phyloP scores from a whole-genome alignment of 2,329 filamentous ascomycete species.

The Aureobasidium sp. region DNA sequence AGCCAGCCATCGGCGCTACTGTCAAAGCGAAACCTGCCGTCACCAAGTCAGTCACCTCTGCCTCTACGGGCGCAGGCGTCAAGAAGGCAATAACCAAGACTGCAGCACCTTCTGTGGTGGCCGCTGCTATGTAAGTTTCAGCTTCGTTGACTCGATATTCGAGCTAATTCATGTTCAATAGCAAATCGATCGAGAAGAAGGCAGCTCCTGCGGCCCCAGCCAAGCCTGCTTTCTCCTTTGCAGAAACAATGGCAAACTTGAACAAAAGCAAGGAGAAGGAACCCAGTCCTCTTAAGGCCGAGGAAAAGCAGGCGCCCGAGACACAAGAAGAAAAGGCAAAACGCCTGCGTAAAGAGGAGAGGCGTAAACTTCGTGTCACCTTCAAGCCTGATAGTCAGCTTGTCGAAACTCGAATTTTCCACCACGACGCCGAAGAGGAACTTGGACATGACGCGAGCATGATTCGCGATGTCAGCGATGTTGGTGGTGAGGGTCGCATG shows the following conservation, averaged over 20 bases:
- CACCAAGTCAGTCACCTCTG: slow-evolving; percentile 19
- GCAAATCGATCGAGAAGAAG: slow-evolving; percentile 19
- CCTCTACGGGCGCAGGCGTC: slow-evolving; percentile 17
- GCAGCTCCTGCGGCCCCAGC: slow-evolving; percentile 16
- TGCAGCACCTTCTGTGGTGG: slow-evolving; percentile 17
- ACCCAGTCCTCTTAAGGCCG: slow-evolving; percentile 37
- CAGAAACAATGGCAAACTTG: slow-evolving; percentile 32
- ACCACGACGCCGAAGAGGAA: slow-evolving; percentile 65
- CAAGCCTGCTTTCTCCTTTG: slow-evolving; percentile 32
- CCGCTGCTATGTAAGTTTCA: slow-evolving; percentile 13
- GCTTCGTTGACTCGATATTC: not conserved
- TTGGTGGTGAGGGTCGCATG: slow-evolving; percentile 55
- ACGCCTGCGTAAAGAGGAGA: slow-evolving; percentile 64
- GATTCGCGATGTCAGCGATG: slow-evolving; percentile 64
- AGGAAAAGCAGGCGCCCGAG: slow-evolving; percentile 51
- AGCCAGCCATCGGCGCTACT: slow-evolving; percentile 22
- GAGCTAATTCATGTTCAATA: not conserved
- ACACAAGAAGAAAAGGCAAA: slow-evolving; percentile 61
- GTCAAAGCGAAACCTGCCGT: slow-evolving; percentile 20
- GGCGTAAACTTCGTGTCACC: slow-evolving; percentile 61
- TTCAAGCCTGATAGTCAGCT: slow-evolving; percentile 64
- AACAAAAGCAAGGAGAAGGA: slow-evolving; percentile 48
- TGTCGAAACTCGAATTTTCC: slow-evolving; percentile 61
- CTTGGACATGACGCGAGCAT: slow-evolving; percentile 60
- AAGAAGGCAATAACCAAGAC: slow-evolving; percentile 24